Evolutionary conservation across 441 rosid species (phyloP).

Genomic region (Gossypium laxum): DNA sequence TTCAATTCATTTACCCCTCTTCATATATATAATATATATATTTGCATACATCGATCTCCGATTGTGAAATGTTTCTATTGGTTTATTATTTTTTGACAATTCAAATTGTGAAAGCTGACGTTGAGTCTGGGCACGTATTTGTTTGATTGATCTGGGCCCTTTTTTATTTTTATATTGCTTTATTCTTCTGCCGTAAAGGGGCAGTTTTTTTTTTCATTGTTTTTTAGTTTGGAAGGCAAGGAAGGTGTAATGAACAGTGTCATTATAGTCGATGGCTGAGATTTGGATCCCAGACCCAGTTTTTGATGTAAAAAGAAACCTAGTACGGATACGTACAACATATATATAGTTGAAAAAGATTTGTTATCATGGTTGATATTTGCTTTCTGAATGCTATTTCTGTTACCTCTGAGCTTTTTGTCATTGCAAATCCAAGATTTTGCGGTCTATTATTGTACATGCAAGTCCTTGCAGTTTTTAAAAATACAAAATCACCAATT

Average conservation of each 20-base stretch:
- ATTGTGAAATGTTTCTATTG: conserved; percentile 28
- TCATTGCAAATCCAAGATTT: background rate
- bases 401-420: background rate
- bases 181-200: conserved; percentile 20
- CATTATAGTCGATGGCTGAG: conserved; percentile 30
- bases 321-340: conserved; percentile 3
- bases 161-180: conserved; percentile 9
- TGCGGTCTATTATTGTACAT: background rate
- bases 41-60: conserved; percentile 18
- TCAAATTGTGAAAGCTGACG: conserved; percentile 30
- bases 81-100: conserved; percentile 24
- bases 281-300: conserved; percentile 25
- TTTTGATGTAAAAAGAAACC: conserved; percentile 31
- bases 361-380: conserved; percentile 8
- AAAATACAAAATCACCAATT: background rate
- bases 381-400: background rate
- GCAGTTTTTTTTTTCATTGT: conserved; percentile 19
- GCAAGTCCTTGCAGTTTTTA: background rate
- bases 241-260: conserved; percentile 16
- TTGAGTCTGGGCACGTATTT: conserved; percentile 20
- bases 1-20: conserved; percentile 18
- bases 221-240: conserved; percentile 18
- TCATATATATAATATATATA: background rate
- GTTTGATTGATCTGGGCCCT: conserved; percentile 23
- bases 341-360: conserved; percentile 13